Conservation (phyloP, 2,329 filamentous ascomycete species). For the Tolypocladium ophioglossoides region DNA sequence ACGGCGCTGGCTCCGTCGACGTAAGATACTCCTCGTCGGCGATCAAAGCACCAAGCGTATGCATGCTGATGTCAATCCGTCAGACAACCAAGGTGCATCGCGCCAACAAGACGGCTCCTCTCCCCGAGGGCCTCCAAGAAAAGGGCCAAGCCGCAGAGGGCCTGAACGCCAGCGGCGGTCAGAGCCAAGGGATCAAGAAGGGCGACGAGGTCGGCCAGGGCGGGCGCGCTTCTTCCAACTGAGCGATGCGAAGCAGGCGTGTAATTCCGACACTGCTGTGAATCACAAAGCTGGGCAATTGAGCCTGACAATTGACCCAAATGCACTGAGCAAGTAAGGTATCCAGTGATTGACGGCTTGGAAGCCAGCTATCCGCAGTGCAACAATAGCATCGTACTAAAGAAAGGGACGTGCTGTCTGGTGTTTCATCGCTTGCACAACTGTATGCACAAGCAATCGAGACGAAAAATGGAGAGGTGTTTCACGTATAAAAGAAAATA, state of each 20-base stretch:
- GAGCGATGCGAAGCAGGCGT: too few relatives aligned
- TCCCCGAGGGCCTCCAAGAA: constrained; percentile 32
- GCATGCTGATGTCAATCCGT: constrained; percentile 1
- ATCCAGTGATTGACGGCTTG: too few relatives aligned
- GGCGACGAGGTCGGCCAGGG: constrained; percentile 32
- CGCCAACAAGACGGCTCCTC: constrained; percentile 37
- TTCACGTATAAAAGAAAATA: constrained; percentile 5
- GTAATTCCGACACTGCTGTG: too few relatives aligned
- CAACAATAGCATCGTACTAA: too few relatives aligned
- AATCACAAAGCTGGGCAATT: too few relatives aligned
- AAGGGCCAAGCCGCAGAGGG: constrained; percentile 30
- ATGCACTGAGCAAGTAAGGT: too few relatives aligned
- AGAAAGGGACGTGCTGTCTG: too few relatives aligned
- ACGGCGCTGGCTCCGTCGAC: constrained; percentile 28
- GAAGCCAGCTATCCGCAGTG: too few relatives aligned
- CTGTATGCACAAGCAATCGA: too few relatives aligned
- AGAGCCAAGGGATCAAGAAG: constrained; percentile 29
- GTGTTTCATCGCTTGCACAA: too few relatives aligned
- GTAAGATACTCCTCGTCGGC: constrained; percentile 17
- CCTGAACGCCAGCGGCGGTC: constrained; percentile 30
- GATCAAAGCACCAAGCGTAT: neutral
- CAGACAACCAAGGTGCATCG: constrained; percentile 28
- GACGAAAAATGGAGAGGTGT: too few relatives aligned
- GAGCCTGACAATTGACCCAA: too few relatives aligned
- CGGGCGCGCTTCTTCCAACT: constrained; percentile 10